Evolutionary conservation across 2,329 filamentous ascomycete genomes (phyloP).

Genomic region (Cladorrhinum sp.): DNA sequence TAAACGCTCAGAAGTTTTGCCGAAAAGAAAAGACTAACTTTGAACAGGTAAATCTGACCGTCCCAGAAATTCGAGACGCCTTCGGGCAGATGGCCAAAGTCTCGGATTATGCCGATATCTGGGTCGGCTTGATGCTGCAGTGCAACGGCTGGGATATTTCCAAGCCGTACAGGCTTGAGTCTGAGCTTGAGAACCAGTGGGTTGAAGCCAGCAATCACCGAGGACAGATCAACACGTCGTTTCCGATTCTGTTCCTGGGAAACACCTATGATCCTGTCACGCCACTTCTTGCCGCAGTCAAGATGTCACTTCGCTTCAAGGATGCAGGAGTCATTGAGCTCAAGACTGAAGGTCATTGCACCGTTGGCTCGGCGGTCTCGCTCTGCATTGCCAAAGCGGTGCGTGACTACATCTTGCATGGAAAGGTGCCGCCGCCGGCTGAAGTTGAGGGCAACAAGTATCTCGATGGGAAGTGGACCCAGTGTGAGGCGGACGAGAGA

Average conservation of each 20-base stretch:
- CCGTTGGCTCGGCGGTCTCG: conserved; percentile 32
- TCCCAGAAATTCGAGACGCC: conserved; percentile 28
- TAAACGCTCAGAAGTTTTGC: too few species aligned
- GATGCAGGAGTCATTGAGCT: conserved; percentile 39
- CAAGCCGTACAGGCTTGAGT: conserved; percentile 17
- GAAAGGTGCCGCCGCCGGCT: conserved; percentile 33
- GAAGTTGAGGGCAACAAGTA: conserved; percentile 7
- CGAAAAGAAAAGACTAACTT: too few species aligned
- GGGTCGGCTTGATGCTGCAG: conserved; percentile 29
- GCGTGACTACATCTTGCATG: conserved; percentile 35
- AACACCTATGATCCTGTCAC: conserved; percentile 60
- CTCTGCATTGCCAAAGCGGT: conserved; percentile 36
- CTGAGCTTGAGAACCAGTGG: conserved; percentile 18
- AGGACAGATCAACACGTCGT: conserved; percentile 41
- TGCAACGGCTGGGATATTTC: conserved; percentile 27
- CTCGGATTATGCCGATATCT: conserved; percentile 37
- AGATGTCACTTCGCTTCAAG: conserved; percentile 38
- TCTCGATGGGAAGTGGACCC: conserved; percentile 20
- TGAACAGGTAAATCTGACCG: conserved; percentile 32
- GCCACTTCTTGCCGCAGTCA: conserved; percentile 46
- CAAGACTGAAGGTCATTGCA: conserved; percentile 36
- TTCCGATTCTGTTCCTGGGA: conserved; percentile 56
- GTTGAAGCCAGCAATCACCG: conserved; percentile 1
- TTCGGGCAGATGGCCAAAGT: conserved; percentile 32
- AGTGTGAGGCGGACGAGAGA: conserved; percentile 20